These are phyloP conservation scores for Aspergillus amoenus DNA, from an alignment of 2,329 filamentous ascomycete species.

Conservation along the genomic window DNA sequence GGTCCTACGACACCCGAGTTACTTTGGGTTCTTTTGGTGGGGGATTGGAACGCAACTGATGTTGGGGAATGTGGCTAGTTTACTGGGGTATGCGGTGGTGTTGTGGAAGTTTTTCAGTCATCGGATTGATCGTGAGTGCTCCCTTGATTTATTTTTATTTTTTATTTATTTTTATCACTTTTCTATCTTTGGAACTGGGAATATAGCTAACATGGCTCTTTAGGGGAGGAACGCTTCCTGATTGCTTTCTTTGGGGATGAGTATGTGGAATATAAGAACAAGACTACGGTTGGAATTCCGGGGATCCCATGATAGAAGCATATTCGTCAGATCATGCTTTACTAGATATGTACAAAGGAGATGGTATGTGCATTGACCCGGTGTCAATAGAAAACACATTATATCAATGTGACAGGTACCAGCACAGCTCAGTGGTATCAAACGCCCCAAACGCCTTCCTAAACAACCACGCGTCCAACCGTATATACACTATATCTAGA, in stretches of 20 bases:
- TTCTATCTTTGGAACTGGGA: not conserved
- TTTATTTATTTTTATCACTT: not conserved
- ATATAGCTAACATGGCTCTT: slow-evolving; percentile 12
- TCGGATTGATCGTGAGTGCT: slow-evolving; percentile 63
- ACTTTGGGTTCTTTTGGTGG: slow-evolving; percentile 99
- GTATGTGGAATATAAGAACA: slow-evolving; percentile 71
- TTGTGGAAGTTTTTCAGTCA: slow-evolving; percentile 82
- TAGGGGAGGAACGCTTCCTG: slow-evolving; percentile 75
- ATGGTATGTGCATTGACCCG: not conserved
- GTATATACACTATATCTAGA: slow-evolving; percentile 30
- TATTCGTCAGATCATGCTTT: not conserved
- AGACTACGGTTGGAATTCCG: slow-evolving; percentile 76
- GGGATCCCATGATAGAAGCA: slow-evolving; percentile 56
- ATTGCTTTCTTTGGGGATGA: slow-evolving; percentile 80
- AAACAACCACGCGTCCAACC: not conserved
- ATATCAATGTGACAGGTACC: not conserved
- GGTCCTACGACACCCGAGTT: slow-evolving; percentile 78
- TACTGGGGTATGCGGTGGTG: slow-evolving; percentile 69
- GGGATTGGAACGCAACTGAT: slow-evolving; percentile 90
- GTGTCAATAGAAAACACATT: not conserved
- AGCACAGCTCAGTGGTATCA: slow-evolving; percentile 16
- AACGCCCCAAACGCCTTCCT: not conserved
- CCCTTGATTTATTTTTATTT: not conserved
- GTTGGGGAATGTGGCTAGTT: slow-evolving; percentile 79
- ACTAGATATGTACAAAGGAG: not conserved